Evolutionary conservation across 2,329 filamentous ascomycete species (phyloP), one percentile per base, ranked within the genome.

Genomic region (Dactylonectria estremocensis): DNA sequence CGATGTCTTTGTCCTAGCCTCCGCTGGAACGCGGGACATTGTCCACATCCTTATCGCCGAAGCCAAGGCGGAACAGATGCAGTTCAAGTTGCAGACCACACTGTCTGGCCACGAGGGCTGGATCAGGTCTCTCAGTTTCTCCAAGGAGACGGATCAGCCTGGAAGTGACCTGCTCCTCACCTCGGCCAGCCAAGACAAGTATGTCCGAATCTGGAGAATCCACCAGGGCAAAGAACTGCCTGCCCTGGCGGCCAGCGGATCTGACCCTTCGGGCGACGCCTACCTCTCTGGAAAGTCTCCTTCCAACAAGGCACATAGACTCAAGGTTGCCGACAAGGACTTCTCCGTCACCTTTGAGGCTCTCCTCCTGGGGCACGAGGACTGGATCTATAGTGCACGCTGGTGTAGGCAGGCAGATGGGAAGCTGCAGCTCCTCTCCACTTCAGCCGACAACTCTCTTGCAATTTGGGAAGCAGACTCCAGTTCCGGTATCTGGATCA

Each of bases 121-220:
- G 96, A 90, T 99, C 53, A 88, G 95, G 54, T 95, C 94, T 14
- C 85, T 99, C 13, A 91, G 91, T 69, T 96, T 99, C 72, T 88
- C 89, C 1, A 84, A 84, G 67, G 93, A 96, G 77, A 87, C 81
- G 14, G 77, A 83, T 2, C 82, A 83, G 22, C 72, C 81, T 1
- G 80, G 83, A 0, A 88, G 89, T 59, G 95, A 98, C 78, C 79
- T 97, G 4, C 82, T 98, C 22, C 87, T 99, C 20, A 94, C 95
- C 1, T 98, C 95, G 11, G 95, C 95, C 22, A 98, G 95, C 78
- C 96, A 99, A 80, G 96, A 99, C 81, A 98, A 97, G 82, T 99
- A 98, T 76, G 92, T 98, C 66, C 92, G 96, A 46, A 88, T 99
- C 40, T 99, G 96, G 96, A 90, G 95, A 65, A 83, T 99, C 40